Evolutionary conservation across 1,284 basidiomycete species (phyloP), one percentile per base, ranked within the genome.

Genomic region (Wolfiporia cocos): DNA sequence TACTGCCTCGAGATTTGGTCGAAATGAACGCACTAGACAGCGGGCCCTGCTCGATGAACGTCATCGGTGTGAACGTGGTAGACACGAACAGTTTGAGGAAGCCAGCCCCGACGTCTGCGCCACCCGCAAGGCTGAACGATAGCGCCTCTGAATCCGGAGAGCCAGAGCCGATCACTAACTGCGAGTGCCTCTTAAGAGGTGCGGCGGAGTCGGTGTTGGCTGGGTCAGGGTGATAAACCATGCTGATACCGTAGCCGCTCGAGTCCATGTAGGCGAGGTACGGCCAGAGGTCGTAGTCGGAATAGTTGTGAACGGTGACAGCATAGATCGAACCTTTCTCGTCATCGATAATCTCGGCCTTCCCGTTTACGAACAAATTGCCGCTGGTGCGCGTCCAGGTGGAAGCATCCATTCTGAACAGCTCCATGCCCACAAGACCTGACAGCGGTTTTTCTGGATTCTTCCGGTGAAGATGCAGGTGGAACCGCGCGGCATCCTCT

Each of bases 61-160:
- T 60, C 53, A 73, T 61, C 2, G 68, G 68, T 3, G 67, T 67
- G 46, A 66, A 70, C 10, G 54, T 55, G 5, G 69, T 67, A 12
- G 70, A 71, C 9, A 73, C 58, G 49, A 73, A 72, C 10, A 74
- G 44, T 45, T 73, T 73, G 39, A 73, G 49, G 51, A 71, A 74
- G 14, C 68, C 66, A 0, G 62, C 61, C 29, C 66, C 66, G 31
- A 54, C 56, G 22, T 62, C 54, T 5, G 55, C 52, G 10, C 53
- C 51, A 4, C 54, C 53, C 5, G 50, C 49, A 2, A 64, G 53
- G 2, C 54, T 54, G 44, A 69, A 63, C 19, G 59, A 53, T 12
- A 63, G 54, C 1, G 68, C 62, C 37, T 57, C 57, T 1, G 66
- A 58, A 33, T 61, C 60, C 11, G 49, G 52, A 10, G 46, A 48